Evolutionary conservation across 2,329 filamentous ascomycete genomes (phyloP).

Genomic region (Fusarium begoniae): DNA sequence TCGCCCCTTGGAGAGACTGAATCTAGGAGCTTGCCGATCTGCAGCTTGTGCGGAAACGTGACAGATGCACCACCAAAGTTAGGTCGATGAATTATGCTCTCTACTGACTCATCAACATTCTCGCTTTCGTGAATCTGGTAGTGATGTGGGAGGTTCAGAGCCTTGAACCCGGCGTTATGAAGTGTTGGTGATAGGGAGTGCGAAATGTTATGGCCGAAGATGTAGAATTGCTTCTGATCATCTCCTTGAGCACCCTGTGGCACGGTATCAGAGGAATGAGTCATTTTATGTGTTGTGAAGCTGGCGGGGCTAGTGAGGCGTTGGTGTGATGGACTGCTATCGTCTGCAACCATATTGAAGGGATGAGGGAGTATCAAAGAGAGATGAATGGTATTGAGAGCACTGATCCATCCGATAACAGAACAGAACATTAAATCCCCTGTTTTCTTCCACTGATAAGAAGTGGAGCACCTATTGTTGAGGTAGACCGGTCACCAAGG

Average conservation of each 20-base stretch:
- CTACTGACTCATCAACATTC: not conserved
- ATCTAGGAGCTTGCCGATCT: not conserved
- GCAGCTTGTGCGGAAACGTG: slow-evolving; percentile 9
- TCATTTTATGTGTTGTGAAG: accelerated
- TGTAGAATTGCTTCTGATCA: not conserved
- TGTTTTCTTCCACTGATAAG: not conserved
- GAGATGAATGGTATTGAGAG: not conserved
- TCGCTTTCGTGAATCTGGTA: slow-evolving; percentile 10
- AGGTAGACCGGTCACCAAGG: not conserved
- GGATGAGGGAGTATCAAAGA: accelerated
- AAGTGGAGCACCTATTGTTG: not conserved
- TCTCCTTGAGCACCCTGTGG: accelerated
- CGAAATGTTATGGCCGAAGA: slow-evolving; percentile 5
- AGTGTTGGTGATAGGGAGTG: slow-evolving; percentile 6
- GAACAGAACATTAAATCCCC: no score
- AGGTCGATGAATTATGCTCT: not conserved
- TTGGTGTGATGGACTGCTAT: not conserved
- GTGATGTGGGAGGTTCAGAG: not conserved
- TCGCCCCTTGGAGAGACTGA: not conserved
- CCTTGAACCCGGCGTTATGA: not conserved
- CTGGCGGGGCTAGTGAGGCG: accelerated
- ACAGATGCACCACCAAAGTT: slow-evolving; percentile 3
- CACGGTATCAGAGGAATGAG: accelerated
- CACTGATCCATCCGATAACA: no score
- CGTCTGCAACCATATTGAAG: not conserved